phyloP scores from a whole-genome alignment of 192 early-diverging fungal genomes.

The Linnemannia schmuckeri region DNA sequence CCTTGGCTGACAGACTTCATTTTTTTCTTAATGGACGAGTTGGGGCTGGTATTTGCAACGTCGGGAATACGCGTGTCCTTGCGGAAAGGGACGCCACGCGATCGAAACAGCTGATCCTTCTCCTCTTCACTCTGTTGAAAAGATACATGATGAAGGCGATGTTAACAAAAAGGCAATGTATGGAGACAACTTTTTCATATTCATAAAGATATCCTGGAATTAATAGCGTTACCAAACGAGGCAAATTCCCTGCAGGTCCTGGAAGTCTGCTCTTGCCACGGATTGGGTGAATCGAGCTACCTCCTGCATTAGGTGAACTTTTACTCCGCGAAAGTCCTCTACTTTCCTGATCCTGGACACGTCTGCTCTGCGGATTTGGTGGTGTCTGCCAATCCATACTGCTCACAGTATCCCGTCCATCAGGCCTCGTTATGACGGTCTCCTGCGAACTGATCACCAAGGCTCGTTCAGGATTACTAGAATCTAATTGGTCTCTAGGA shows the following conservation, averaged over 20 bases:
- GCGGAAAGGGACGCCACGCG: conserved; percentile 26
- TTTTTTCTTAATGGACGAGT: conserved; percentile 44
- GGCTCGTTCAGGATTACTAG: neutral
- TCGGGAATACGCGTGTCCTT: neutral
- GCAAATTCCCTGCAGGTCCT: conserved; percentile 48
- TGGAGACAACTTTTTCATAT: neutral
- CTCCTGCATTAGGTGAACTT: conserved; percentile 21
- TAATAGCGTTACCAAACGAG: conserved; percentile 21
- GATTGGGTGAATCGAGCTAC: neutral
- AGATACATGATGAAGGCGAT: neutral
- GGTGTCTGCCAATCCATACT: neutral
- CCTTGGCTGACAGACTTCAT: conserved; percentile 30
- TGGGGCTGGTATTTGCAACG: conserved; percentile 4
- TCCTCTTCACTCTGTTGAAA: conserved; percentile 40
- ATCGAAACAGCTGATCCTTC: conserved; percentile 30
- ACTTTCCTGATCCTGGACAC: conserved; percentile 17
- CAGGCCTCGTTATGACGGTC: conserved; percentile 8
- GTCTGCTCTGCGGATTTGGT: neutral
- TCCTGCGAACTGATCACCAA: conserved; percentile 19
- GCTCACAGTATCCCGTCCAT: conserved; percentile 15
- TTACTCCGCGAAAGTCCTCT: conserved; percentile 19
- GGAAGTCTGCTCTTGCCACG: conserved; percentile 22
- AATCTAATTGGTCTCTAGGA: neutral
- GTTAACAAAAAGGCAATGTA: neutral
- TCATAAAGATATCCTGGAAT: neutral